These are phyloP conservation scores for Thalassiosira allenii DNA, from an alignment of 352 stramenopile species.

Conservation along the genomic window DNA sequence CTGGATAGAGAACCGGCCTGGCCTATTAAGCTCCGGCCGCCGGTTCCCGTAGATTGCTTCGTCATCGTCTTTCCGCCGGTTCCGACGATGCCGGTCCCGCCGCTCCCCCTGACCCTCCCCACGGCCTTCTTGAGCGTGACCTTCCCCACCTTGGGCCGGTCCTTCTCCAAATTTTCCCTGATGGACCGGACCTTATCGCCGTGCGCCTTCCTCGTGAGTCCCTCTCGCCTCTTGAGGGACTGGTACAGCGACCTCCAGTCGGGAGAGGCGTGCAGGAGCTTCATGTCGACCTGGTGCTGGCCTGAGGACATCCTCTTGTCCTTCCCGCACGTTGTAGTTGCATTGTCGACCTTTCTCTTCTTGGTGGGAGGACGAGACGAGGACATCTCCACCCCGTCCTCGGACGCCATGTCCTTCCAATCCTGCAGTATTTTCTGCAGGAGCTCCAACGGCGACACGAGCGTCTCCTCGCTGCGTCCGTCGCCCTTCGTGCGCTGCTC, in stretches of 20 bases:
- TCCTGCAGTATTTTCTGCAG: conserved; percentile 47
- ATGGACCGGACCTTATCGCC: conserved; percentile 45
- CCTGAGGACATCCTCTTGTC: conserved; percentile 14
- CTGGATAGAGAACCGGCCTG: not conserved
- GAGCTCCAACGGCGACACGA: conserved; percentile 30
- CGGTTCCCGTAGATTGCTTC: not conserved
- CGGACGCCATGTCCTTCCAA: conserved; percentile 60
- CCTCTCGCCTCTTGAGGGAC: conserved; percentile 20
- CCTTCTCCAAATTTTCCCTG: conserved; percentile 44
- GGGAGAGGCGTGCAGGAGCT: conserved; percentile 42
- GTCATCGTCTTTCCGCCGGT: not conserved
- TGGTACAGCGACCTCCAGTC: conserved; percentile 54
- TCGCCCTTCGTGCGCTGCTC: not conserved
- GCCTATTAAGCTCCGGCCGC: not conserved
- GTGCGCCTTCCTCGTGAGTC: conserved; percentile 20
- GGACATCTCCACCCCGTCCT: conserved; percentile 20
- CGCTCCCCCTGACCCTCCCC: conserved; percentile 41
- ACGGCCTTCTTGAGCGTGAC: conserved; percentile 51
- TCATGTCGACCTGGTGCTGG: conserved; percentile 51
- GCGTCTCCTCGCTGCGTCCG: not conserved
- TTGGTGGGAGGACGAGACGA: conserved; percentile 7
- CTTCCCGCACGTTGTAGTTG: conserved; percentile 42
- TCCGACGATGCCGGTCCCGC: not conserved
- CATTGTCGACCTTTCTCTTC: conserved; percentile 8
- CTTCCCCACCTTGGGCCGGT: conserved; percentile 52